phyloP scores from a whole-genome alignment of 2,329 filamentous ascomycete species.

The Fusarium bactridioides region DNA sequence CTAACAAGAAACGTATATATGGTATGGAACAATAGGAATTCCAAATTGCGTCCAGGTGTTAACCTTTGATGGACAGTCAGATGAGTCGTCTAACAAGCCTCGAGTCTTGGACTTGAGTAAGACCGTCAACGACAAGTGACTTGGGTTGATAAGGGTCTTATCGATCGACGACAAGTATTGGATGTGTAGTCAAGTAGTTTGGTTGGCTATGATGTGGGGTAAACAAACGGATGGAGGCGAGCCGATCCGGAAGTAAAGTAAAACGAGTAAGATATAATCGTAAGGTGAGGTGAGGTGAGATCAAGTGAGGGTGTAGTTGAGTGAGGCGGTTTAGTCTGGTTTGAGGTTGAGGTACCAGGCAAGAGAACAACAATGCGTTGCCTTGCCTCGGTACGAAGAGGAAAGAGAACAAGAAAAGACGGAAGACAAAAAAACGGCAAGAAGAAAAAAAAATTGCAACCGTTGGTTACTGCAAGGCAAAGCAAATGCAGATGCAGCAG shows the following conservation, averaged over 20 bases:
- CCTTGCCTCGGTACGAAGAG: conserved; percentile 6
- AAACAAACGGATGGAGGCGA: conserved; percentile 25
- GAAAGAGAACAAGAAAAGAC: conserved; percentile 27
- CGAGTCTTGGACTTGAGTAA: conserved; percentile 1
- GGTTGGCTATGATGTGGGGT: conserved; percentile 43
- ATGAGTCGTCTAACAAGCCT: neutral
- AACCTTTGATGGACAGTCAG: neutral
- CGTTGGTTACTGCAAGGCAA: conserved; percentile 32
- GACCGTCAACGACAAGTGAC: conserved; percentile 11
- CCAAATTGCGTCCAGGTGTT: conserved; percentile 1
- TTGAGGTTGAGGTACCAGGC: conserved; percentile 24
- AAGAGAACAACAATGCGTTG: conserved; percentile 7
- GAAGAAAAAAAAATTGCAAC: conserved; percentile 34
- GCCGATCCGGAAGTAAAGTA: conserved; percentile 24
- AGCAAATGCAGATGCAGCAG: conserved; percentile 20
- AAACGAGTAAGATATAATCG: neutral
- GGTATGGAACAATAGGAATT: conserved; percentile 4
- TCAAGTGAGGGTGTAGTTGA: conserved; percentile 7
- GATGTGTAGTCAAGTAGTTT: conserved; percentile 4
- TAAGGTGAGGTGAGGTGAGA: neutral
- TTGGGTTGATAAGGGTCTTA: conserved; percentile 35
- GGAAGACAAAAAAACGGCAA: conserved; percentile 38
- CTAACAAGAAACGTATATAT: conserved; percentile 41
- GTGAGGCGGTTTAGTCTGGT: conserved; percentile 15
- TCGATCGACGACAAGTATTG: conserved; percentile 35